Conservation (phyloP, 2,329 filamentous ascomycete genomes). For the Verticillium albo-atrum region DNA sequence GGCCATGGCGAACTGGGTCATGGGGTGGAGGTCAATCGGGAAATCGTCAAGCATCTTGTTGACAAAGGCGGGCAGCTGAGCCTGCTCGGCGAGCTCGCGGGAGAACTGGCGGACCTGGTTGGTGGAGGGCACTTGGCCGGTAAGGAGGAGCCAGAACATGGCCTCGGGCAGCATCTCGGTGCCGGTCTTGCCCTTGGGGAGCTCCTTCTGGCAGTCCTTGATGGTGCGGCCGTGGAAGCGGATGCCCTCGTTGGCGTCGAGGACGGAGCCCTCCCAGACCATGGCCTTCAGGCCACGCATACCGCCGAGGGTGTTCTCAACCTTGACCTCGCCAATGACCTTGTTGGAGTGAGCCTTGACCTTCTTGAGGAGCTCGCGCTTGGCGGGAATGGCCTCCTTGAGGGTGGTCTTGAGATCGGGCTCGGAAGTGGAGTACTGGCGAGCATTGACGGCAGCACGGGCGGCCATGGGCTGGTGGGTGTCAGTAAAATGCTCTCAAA, state of each 20-base stretch:
- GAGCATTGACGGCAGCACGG: conserved; percentile 19
- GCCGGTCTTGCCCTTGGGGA: conserved; percentile 87
- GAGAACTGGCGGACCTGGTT: conserved; percentile 79
- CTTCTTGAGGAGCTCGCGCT: conserved; percentile 88
- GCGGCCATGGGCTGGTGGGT: conserved; percentile 12
- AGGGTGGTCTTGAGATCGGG: conserved; percentile 87
- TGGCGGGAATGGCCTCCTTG: conserved; percentile 79
- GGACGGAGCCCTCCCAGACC: conserved; percentile 97
- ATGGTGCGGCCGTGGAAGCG: conserved; percentile 97
- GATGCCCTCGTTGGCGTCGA: conserved; percentile 95
- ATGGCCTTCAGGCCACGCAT: conserved; percentile 98
- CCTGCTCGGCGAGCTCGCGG: conserved; percentile 81
- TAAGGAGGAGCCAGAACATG: conserved; percentile 99
- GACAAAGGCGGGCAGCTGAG: conserved; percentile 76
- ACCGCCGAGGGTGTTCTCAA: conserved; percentile 89
- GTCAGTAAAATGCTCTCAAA: conserved; percentile 1
- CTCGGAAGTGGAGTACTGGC: conserved; percentile 68
- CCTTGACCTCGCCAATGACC: conserved; percentile 85
- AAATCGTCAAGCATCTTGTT: conserved; percentile 86
- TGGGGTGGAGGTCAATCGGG: conserved; percentile 87
- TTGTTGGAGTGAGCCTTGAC: conserved; percentile 83
- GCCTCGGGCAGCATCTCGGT: conserved; percentile 98
- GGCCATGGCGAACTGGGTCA: conserved; percentile 96
- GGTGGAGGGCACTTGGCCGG: conserved; percentile 82
- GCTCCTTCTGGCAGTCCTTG: conserved; percentile 91